Conservation (phyloP, 2,329 filamentous ascomycete genomes). For the Hymenoscyphus occultus region DNA sequence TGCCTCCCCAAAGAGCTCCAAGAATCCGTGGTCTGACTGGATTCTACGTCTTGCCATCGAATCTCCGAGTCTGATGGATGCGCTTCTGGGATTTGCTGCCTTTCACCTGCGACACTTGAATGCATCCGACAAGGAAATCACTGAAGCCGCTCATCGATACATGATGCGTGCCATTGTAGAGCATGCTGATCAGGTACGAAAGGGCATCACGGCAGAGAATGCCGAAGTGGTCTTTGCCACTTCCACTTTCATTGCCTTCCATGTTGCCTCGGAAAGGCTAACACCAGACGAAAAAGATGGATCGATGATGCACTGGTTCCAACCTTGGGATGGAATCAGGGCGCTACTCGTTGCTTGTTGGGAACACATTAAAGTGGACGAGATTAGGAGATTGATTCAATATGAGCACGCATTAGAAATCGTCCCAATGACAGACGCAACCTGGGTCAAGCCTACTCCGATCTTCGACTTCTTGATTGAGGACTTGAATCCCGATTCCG, state of each 20-base stretch:
- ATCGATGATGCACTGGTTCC: conserved; percentile 56
- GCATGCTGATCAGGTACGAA: conserved; percentile 53
- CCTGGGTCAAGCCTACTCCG: background rate
- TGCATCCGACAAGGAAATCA: conserved; percentile 53
- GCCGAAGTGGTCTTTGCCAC: conserved; percentile 60
- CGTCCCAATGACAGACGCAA: background rate
- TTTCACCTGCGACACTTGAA: conserved; percentile 55
- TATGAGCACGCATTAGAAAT: conserved; percentile 7
- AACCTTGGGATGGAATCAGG: conserved; percentile 62
- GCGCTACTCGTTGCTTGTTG: conserved; percentile 58
- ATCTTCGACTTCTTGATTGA: conserved; percentile 37
- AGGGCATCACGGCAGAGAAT: conserved; percentile 55
- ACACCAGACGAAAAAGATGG: conserved; percentile 40
- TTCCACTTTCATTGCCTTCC: conserved; percentile 59
- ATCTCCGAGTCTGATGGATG: conserved; percentile 56
- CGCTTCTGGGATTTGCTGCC: conserved; percentile 59
- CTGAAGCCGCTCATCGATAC: conserved; percentile 59
- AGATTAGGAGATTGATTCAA: conserved; percentile 29
- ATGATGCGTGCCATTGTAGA: conserved; percentile 58
- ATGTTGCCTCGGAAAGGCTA: conserved; percentile 39
- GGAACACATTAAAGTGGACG: conserved; percentile 55
- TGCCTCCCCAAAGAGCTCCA: conserved; percentile 47
- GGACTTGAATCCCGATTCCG: conserved; percentile 25
- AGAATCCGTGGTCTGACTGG: conserved; percentile 51
- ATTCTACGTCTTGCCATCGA: conserved; percentile 59